phyloP scores from a whole-genome alignment of 805 yeast species.

The Candida pseudofarinosa region DNA sequence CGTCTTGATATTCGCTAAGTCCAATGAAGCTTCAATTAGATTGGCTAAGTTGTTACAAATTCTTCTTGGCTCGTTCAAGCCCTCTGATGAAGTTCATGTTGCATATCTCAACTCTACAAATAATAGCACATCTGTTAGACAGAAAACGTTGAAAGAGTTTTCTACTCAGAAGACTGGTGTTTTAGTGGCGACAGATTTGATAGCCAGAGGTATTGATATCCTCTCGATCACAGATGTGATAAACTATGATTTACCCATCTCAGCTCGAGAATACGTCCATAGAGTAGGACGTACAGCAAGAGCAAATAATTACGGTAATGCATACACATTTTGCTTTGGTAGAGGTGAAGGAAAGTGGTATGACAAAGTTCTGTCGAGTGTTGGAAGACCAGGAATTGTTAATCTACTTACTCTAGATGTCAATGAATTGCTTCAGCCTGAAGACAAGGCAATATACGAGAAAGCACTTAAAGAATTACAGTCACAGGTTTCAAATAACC shows the following conservation, averaged over 20 bases:
- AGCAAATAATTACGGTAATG: conserved; percentile 76
- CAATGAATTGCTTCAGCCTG: conserved; percentile 16
- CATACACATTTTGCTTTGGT: conserved; percentile 70
- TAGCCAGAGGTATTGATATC: conserved; percentile 94
- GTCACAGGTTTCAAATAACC: background rate
- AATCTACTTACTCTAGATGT: conserved; percentile 18
- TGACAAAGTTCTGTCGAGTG: conserved; percentile 43
- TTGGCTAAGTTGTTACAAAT: conserved; percentile 57
- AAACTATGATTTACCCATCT: conserved; percentile 86
- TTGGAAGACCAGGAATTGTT: conserved; percentile 35
- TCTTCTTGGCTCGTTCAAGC: conserved; percentile 25
- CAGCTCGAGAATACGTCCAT: conserved; percentile 90
- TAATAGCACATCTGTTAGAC: conserved; percentile 46
- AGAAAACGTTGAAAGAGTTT: conserved; percentile 58
- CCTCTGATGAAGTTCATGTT: conserved; percentile 13
- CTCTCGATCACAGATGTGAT: conserved; percentile 66
- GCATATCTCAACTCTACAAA: conserved; percentile 58
- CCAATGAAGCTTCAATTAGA: conserved; percentile 86
- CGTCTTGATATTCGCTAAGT: conserved; percentile 62
- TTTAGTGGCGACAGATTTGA: conserved; percentile 79
- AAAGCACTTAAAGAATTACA: conserved; percentile 25
- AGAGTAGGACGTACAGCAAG: conserved; percentile 97
- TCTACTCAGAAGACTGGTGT: conserved; percentile 48
- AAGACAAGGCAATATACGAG: conserved; percentile 22
- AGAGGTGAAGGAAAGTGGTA: conserved; percentile 73